Percentiles rank a stretch among this genome's conserved stretches.
Evolutionary conservation across 768 basidiomycete species (phyloP).

Genomic region (Dendrothele bispora): DNA sequence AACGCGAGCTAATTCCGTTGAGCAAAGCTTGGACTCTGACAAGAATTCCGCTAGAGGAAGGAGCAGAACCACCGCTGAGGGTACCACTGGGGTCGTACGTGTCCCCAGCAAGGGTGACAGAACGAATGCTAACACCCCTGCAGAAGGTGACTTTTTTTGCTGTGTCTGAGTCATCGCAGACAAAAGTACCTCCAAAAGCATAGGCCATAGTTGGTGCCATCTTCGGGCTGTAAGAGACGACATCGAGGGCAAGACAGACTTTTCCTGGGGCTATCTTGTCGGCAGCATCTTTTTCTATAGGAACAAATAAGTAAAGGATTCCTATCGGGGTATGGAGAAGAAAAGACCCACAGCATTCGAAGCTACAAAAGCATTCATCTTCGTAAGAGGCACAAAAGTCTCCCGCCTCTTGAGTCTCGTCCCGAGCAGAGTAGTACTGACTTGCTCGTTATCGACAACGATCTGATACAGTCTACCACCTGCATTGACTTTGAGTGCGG

Average conservation of each 20-base stretch:
- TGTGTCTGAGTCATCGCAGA: constrained; percentile 85
- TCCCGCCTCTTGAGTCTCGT: constrained; percentile 85
- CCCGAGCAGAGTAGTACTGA: constrained; percentile 83
- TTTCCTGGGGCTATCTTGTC: constrained; percentile 73
- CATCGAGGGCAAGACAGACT: constrained; percentile 83
- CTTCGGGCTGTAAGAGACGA: constrained; percentile 80
- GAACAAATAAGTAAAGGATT: neutral
- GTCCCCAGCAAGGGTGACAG: constrained; percentile 93
- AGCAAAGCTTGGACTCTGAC: constrained; percentile 83
- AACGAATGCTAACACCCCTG: constrained; percentile 62
- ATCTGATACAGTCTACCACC: constrained; percentile 91
- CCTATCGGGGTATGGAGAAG: no score
- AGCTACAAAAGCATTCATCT: constrained; percentile 66
- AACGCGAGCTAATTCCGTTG: constrained; percentile 51
- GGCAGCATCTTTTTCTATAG: constrained; percentile 70
- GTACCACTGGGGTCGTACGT: constrained; percentile 96
- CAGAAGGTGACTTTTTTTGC: constrained; percentile 90
- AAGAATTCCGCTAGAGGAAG: constrained; percentile 70
- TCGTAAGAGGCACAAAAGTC: constrained; percentile 92
- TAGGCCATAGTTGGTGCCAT: constrained; percentile 88
- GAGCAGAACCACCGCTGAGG: constrained; percentile 87
- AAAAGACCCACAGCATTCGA: no score
- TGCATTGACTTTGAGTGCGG: constrained; percentile 91
- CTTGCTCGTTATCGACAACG: constrained; percentile 86
- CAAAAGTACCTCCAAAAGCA: constrained; percentile 90